Conservation (phyloP, 495 filamentous ascomycete genomes). For the Chaetomidium leptoderma region DNA sequence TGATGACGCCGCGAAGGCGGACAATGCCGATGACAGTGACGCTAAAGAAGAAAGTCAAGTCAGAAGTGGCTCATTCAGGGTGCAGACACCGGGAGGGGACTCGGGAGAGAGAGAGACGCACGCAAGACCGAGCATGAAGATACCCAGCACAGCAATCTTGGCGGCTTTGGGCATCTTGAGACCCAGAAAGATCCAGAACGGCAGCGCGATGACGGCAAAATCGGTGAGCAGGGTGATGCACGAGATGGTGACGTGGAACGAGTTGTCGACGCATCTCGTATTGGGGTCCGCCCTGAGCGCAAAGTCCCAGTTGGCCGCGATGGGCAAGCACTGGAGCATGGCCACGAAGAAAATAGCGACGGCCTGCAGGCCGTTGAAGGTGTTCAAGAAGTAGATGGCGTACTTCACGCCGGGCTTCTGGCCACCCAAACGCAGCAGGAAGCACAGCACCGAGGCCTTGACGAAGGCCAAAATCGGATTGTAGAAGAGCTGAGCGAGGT, state of each 20-base stretch:
- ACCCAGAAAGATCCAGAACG: constrained; percentile 44
- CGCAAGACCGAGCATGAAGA: constrained; percentile 45
- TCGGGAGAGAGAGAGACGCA: constrained; percentile 28
- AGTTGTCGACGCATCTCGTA: constrained; percentile 39
- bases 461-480: constrained; percentile 55
- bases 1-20: constrained; percentile 24
- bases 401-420: constrained; percentile 38
- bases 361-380: constrained; percentile 44
- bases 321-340: constrained; percentile 51
- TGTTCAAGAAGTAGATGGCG: constrained; percentile 41
- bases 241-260: constrained; percentile 41
- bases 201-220: constrained; percentile 40
- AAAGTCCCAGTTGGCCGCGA: constrained; percentile 42
- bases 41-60: constrained; percentile 22
- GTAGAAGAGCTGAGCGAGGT: constrained; percentile 52
- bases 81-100: neutral
- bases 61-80: neutral
- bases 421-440: constrained; percentile 46
- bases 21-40: constrained; percentile 45
- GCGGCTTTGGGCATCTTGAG: constrained; percentile 39
- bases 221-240: constrained; percentile 46
- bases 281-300: constrained; percentile 28
- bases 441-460: constrained; percentile 52
- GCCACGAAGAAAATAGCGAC: constrained; percentile 50
- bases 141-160: constrained; percentile 43